Base-by-base conservation (phyloP, 2,329 filamentous ascomycete genomes). In the Penicillium expansum region DNA sequence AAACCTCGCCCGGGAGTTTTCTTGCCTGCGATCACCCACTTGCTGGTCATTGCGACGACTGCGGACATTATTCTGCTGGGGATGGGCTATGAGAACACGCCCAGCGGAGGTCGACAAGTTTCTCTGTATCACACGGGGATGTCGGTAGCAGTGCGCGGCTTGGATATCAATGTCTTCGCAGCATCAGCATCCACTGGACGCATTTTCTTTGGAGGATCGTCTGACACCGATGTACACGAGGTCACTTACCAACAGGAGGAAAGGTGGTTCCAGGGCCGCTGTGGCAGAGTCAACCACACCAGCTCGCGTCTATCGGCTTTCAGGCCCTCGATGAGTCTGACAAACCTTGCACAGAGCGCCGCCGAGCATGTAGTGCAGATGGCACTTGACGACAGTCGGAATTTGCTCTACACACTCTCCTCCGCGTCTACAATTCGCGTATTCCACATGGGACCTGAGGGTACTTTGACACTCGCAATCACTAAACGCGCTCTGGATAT, bases 171-270 rank as follows among this genome's bases (percentile, higher is more conserved):
- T 54, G 82, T 88, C 44, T 92, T 99, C 64, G 86, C 87, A 22
- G 91, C 89, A 16, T 94, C 92, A 0, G 76, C 79, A 3, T 86
- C 87, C 20, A 89, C 86, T 22, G 95, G 95, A 9, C 89, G 94
- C 59, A 94, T 99, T 62, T 99, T 99, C 79, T 96, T 97, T 69
- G 87, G 89, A 41, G 91, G 92, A 37, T 83, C 83, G 49, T 83
- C 81, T 49, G 90, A 93, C 63, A 91, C 91, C 62, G 92, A 97
- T 67, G 86, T 99, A 47, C 91, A 94, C 72, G 94, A 99, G 75
- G 83, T 99, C 52, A 92, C 89, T 65, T 99, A 99, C 72, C 93
- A 97, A 75, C 92, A 96, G 69, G 92, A 97, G 73, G 94, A 99
- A 76, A 89, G 90, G 66, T 99, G 94, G 94, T 99, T 99, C 71